Conservation (phyloP, 2,329 filamentous ascomycete species). For the Epichloe coenophiala region DNA sequence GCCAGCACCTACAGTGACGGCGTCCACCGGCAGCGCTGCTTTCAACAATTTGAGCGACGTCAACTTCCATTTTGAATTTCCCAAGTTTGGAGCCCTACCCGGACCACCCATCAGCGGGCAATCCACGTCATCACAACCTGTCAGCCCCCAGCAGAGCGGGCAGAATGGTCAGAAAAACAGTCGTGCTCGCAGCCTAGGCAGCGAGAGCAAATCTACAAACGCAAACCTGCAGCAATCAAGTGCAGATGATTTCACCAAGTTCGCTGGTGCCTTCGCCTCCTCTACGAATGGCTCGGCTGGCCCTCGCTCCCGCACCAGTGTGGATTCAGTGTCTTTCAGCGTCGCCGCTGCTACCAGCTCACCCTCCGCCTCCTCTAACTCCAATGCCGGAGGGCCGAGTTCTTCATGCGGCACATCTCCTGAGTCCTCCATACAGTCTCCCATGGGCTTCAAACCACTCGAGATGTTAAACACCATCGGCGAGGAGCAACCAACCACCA, state of each 20-base stretch:
- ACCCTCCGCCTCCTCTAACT: slow-evolving; percentile 49
- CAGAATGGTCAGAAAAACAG: slow-evolving; percentile 12
- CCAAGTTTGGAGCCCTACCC: slow-evolving; percentile 71
- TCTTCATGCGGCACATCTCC: slow-evolving; percentile 67
- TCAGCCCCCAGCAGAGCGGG: slow-evolving; percentile 17
- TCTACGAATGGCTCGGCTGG: slow-evolving; percentile 31
- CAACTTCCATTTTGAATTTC: slow-evolving; percentile 92
- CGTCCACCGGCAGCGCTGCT: slow-evolving; percentile 29
- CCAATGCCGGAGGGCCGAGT: slow-evolving; percentile 38
- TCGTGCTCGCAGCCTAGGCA: slow-evolving; percentile 17
- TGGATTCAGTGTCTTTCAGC: slow-evolving; percentile 37
- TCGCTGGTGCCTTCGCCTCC: slow-evolving; percentile 47
- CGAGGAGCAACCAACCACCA: slow-evolving; percentile 42
- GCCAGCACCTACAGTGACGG: slow-evolving; percentile 25
- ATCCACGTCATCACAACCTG: slow-evolving; percentile 18
- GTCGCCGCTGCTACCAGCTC: slow-evolving; percentile 45
- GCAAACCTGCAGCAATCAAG: slow-evolving; percentile 6
- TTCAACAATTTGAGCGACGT: slow-evolving; percentile 54
- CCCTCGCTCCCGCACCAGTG: slow-evolving; percentile 34
- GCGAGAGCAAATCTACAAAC: slow-evolving; percentile 12
- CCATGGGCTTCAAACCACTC: slow-evolving; percentile 47
- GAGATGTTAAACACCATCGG: slow-evolving; percentile 53
- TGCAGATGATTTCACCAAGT: slow-evolving; percentile 35
- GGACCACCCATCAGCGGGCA: slow-evolving; percentile 24
- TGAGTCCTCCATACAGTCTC: slow-evolving; percentile 61